These are phyloP conservation scores for Dendrobium chrysotoxum DNA, from an alignment of 106 monocot genomes.

Conservation along the genomic window DNA sequence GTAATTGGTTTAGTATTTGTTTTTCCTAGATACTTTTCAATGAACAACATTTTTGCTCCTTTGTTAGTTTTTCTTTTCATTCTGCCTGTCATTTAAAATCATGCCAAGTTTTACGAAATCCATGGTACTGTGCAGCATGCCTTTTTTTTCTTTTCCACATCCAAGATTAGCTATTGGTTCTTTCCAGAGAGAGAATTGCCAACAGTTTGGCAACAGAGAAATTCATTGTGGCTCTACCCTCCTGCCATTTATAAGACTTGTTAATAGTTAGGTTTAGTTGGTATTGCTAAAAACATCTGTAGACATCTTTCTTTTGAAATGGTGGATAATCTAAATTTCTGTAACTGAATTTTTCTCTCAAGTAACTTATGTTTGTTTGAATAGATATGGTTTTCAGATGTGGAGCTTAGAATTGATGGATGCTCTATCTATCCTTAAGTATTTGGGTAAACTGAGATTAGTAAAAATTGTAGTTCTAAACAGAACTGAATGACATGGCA, in stretches of 20 bases:
- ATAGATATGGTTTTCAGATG: no score
- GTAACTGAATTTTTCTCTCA: background rate
- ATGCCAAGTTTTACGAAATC: background rate
- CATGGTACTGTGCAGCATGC: background rate
- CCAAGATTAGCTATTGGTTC: background rate
- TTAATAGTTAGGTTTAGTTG: background rate
- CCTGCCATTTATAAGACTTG: background rate
- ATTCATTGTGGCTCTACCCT: background rate
- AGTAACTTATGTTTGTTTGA: no score
- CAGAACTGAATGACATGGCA: background rate
- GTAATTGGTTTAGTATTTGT: background rate
- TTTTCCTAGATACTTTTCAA: background rate
- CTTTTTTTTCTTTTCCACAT: background rate
- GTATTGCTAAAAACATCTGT: no score
- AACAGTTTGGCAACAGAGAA: no score
- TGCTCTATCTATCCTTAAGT: no score
- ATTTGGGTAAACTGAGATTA: background rate
- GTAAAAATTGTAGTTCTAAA: background rate
- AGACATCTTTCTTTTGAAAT: background rate
- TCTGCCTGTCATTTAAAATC: background rate
- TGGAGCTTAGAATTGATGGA: no score
- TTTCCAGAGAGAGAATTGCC: no score
- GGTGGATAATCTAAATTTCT: background rate
- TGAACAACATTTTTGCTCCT: background rate
- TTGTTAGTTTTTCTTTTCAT: background rate